Base-by-base conservation (phyloP, 176 grass and related monocot species). In the Avena atlantica region DNA sequence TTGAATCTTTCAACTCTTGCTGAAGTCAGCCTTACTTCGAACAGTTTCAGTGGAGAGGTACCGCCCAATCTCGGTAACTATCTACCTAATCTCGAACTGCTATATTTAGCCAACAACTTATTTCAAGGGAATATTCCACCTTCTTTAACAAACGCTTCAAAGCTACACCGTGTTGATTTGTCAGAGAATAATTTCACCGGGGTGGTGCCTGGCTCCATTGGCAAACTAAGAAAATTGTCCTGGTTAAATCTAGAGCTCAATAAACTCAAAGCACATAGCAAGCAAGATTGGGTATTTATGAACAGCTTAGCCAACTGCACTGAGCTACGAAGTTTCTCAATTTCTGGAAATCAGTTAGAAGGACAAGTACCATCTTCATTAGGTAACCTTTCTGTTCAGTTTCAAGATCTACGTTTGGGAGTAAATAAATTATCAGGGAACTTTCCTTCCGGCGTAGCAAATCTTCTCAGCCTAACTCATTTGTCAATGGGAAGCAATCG, bases 251-350 rank as follows among this genome's bases (percentile, higher is more conserved):
- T 80, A 20, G 20, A 52, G 31, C 0, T 5, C 0, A 89, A 89
- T 29, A 11, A 72, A 27, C 64, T 89, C 9, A 8, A 42, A 84
- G 81, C 73, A 12, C 9, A 6, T 1, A 61, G 1, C 8, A 71
- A 0, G 0, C 0, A 63, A 42, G 74, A 84, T 15, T 84, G 81
- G 81, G 16, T 52, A 4, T 89, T 89, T 53, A 71, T 89, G 53
- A 4, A 60, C 6, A 37, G 51, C 40, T 71, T 88, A 34, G 48
- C 70, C 9, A 87, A 87, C 2, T 87, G 86, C 20, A 76, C 70
- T 29, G 4, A 13, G 9, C 47, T 87, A 4, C 12, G 5, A 2
- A 0, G 0, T 8, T 34, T 74, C 0, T 19, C 17, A 0, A 8
- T 87, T 1, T 9, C 1, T 1, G 2, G 9, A 1, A 87, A 81